A percentile compares a stretch with the other conserved stretches of the same genome.
These are phyloP conservation scores for Exophiala sp. DNA, from an alignment of 2,329 filamentous ascomycete genomes.

Conservation along the genomic window DNA sequence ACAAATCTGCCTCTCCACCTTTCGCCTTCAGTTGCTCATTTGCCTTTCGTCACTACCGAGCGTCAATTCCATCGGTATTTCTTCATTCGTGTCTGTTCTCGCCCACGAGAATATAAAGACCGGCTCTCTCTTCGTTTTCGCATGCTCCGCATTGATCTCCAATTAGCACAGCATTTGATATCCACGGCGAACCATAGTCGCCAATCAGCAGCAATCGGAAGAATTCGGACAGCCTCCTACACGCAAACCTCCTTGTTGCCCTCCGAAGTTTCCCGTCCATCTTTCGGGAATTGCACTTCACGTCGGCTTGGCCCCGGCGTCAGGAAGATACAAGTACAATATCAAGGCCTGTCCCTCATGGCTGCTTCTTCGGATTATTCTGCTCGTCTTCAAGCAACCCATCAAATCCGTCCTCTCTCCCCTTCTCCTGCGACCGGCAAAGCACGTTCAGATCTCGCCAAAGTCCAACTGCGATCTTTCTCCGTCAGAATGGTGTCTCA, in stretches of 20 bases:
- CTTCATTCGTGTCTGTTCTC: background rate
- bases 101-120: slow-evolving; percentile 23
- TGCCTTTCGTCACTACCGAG: background rate
- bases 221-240: slow-evolving; percentile 15
- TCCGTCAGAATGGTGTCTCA: slow-evolving; percentile 42
- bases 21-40: too few relatives aligned
- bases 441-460: slow-evolving; percentile 27
- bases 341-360: slow-evolving; percentile 14
- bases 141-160: slow-evolving; percentile 25
- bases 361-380: slow-evolving; percentile 25
- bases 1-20: background rate
- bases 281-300: slow-evolving; percentile 20
- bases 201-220: slow-evolving; percentile 22
- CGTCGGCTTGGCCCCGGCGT: slow-evolving; percentile 20
- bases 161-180: slow-evolving; percentile 18
- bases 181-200: slow-evolving; percentile 12
- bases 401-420: slow-evolving; percentile 26
- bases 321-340: slow-evolving; percentile 24
- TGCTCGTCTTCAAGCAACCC: slow-evolving; percentile 23
- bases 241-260: slow-evolving; percentile 10
- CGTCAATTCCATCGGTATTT: background rate
- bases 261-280: slow-evolving; percentile 22
- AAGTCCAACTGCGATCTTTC: slow-evolving; percentile 24
- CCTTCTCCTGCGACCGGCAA: slow-evolving; percentile 24
- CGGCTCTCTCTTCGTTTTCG: slow-evolving; percentile 16